Evolutionary conservation across 345 rosid species (phyloP), one percentile per base, ranked within the genome.

Genomic region (Gossypium herbaceum): DNA sequence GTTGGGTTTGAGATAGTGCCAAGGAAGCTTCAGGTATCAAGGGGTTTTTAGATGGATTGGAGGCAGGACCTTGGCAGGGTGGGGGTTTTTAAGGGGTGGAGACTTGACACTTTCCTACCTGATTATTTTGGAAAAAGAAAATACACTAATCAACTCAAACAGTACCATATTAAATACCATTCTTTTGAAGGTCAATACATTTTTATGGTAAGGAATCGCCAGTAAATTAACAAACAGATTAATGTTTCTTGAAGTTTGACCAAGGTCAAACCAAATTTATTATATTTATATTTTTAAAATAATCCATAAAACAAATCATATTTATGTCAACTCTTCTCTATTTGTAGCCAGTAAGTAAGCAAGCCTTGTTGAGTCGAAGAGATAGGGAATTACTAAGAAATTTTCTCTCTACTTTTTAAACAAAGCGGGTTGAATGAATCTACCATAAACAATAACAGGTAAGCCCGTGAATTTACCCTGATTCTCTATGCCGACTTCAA

Each of bases 41-140:
- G 86, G 86, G 80, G 82, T 59, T 78, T 81, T 7, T 12, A 9
- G 19, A 9, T 62, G 61, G 66, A 58, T 41, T 68, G 45, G 29
- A 68, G 2, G 72, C 27, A 62, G 16, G 54, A 27, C 3, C 20
- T 16, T 7, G 16, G 16, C 7, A 16, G 20, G 15, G 9, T 27
- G 59, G 58, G 72, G 58, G 57, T 7, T 2, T 72, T 27, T 50
- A 50, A 22, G n/a, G 24, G 17, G 50, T 1, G 6, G 44, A 54
- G 10, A 17, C 58, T 51, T 17, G 73, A 68, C 45, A 69, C 59
- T 25, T 71, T 17, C 73, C 22, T 9, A 27, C 41, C 71, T 2
- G 29, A 24, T 48, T 48, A 48, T 51, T 51, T 2, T 51, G 13
- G 12, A 9, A 45, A 13, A 12, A 4, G 19, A 51, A 5, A 15